Evolutionary conservation across 2,329 filamentous ascomycete genomes (phyloP), one percentile per base, ranked within the genome.

Genomic region (Fusarium cicatricum): DNA sequence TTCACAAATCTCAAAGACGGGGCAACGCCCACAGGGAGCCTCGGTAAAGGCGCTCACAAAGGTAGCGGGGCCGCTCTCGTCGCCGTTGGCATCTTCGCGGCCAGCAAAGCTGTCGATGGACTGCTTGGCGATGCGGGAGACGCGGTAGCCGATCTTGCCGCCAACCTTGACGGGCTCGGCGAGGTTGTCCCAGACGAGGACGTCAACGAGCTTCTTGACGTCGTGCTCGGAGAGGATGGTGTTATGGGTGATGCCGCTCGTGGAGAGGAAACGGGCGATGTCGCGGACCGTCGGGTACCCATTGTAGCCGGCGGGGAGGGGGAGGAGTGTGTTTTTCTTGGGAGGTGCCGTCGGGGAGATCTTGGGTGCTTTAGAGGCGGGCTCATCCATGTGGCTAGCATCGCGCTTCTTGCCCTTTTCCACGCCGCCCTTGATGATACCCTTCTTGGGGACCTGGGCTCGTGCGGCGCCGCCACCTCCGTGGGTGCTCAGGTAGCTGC

Each of bases 1-100:
- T 63, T 91, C 90, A 72, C 95, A 99, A 2, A 98, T 82, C 53
- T 95, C 90, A 72, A 97, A 97, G 3, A 97, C 94, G 0, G 95
- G 95, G 74, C 95, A 99, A 50, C 87, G 83, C 2, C 94, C 93
- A 74, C 95, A 99, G 1, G 95, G 95, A 3, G 90, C 88, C 73
- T 97, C 92, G 2, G 91, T 96, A 64, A 94, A 86, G 4, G 90
- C 90, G 66, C 93, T 96, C 64, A 82, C 69, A 46, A 77, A 77
- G 14, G 78, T 74, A 44, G 79, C 78, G 52, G 66, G 79, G 5
- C 75, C 79, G 5, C 70, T 74, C 31, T 74, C 71, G 17, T 71
- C 65, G 5, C 74, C 73, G 4, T 72, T 69, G 11, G 72, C 70
- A 16, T 76, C 74, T 12, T 77, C 73, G 21, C 72, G 69, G 8